These are phyloP conservation scores for Heritiera littoralis DNA, from an alignment of 345 rosid species.

Conservation along the genomic window DNA sequence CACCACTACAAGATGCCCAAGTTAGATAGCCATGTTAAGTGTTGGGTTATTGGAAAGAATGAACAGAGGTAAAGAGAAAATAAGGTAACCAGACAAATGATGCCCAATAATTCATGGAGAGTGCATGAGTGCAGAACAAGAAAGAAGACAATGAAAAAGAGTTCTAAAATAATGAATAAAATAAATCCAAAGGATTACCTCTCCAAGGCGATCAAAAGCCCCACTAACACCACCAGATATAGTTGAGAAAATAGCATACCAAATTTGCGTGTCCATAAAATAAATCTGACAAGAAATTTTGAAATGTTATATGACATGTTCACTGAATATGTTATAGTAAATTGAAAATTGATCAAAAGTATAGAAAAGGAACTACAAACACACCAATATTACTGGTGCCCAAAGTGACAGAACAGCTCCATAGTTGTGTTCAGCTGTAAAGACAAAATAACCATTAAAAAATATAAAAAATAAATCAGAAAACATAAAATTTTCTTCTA, in stretches of 20 bases:
- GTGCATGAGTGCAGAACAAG: constrained; percentile 2
- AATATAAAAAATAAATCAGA: constrained; percentile 16
- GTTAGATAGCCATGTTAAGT: neutral
- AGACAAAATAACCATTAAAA: constrained; percentile 22
- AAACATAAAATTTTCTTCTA: neutral
- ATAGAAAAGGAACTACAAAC: constrained; percentile 20
- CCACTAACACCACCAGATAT: constrained; percentile 89
- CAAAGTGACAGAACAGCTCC: constrained; percentile 83
- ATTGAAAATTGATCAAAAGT: constrained; percentile 9
- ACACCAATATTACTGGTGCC: constrained; percentile 78
- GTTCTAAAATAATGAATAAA: neutral
- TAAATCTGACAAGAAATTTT: constrained; percentile 19
- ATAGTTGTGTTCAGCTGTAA: constrained; percentile 66
- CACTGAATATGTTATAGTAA: constrained; percentile 1
- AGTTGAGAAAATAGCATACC: constrained; percentile 91
- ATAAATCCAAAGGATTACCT: constrained; percentile 47
- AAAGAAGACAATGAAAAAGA: neutral
- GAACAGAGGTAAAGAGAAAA: neutral
- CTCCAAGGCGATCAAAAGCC: constrained; percentile 95
- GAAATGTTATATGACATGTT: constrained; percentile 25
- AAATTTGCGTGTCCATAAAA: constrained; percentile 88
- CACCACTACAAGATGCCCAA: neutral
- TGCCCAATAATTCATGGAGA: neutral
- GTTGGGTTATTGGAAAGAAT: neutral
- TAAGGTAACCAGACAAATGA: neutral